Evolutionary conservation across 805 yeast species (phyloP), one percentile per base, ranked within the genome.

Genomic region (Yamadazyma ubonensis): DNA sequence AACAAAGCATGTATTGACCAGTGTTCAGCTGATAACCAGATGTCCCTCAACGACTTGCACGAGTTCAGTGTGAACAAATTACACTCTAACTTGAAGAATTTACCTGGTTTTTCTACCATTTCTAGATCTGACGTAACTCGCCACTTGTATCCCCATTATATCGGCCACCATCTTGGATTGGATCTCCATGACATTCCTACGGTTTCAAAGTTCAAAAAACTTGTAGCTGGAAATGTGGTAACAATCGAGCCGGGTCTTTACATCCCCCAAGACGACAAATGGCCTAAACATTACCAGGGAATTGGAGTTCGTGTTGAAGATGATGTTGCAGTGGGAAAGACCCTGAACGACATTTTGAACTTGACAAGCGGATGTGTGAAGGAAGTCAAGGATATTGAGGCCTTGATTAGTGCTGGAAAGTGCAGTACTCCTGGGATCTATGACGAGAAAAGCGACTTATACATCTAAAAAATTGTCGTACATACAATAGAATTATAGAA

Each of bases 221-320:
- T 93, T 33, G 63, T 62, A 33, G 67, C 70, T 15, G 90, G 90
- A 16, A 95, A 88, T 57, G 97, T 91, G 3, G 71, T 93, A 34
- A 93, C 99, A 2, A 79, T 95, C 17, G 99, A 95, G 59, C 99
- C 99, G 0, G 99, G 99, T 19, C 73, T 93, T 20, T 93, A 93
- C 58, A 76, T 95, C 30, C 98, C 99, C 1, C 71, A 76, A 49
- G 71, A 71, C 50, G 79, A 75, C 39, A 70, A 67, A 42, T 91
- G 82, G 73, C 98, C 99, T 16, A 71, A 75, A 45, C 79, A 79
- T 51, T 91, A 78, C 66, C 82, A 86, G 54, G 90, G 90, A 21
- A 83, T 93, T 36, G 99, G 98, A 2, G 85, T 93, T 18, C 79
- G 99, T 52, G 85, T 93, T 22, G 99, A 93, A 61, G 99, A 93